These are phyloP conservation scores for Mrakia blollopis DNA, from an alignment of 768 basidiomycete species.

Conservation along the genomic window DNA sequence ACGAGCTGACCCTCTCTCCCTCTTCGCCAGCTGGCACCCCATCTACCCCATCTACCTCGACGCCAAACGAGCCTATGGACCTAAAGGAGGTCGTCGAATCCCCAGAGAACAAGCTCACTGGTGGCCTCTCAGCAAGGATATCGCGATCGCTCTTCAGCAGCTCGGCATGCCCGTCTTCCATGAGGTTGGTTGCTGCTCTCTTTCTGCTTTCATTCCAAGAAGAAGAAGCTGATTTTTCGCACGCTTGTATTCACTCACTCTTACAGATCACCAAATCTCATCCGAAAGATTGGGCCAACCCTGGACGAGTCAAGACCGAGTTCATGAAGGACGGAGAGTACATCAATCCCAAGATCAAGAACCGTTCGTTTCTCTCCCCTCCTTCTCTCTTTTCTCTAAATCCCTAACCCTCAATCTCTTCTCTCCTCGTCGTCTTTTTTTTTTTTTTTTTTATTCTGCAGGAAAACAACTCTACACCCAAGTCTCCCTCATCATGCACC, in stretches of 20 bases:
- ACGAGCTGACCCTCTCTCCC: neutral
- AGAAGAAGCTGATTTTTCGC: neutral
- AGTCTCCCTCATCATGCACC: constrained; percentile 21
- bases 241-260: neutral
- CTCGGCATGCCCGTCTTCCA: constrained; percentile 76
- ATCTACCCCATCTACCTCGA: constrained; percentile 97
- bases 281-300: constrained; percentile 97
- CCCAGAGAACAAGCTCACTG: constrained; percentile 72
- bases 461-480: constrained; percentile 32
- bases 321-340: constrained; percentile 40
- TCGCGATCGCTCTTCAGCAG: constrained; percentile 72
- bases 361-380: constrained; percentile 41
- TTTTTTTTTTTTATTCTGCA: neutral
- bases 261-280: constrained; percentile 64
- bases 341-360: constrained; percentile 44
- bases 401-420: no score
- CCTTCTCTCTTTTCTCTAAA: neutral
- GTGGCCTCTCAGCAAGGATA: constrained; percentile 94
- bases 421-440: no score
- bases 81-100: constrained; percentile 58
- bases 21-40: constrained; percentile 71
- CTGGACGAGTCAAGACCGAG: constrained; percentile 86
- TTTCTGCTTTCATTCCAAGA: neutral
- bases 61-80: constrained; percentile 78
- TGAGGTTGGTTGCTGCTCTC: constrained; percentile 55